Percentiles rank a stretch among this genome's conserved stretches.
Conservation (phyloP, 2,329 filamentous ascomycete genomes). For the Akanthomyces lecanii region DNA sequence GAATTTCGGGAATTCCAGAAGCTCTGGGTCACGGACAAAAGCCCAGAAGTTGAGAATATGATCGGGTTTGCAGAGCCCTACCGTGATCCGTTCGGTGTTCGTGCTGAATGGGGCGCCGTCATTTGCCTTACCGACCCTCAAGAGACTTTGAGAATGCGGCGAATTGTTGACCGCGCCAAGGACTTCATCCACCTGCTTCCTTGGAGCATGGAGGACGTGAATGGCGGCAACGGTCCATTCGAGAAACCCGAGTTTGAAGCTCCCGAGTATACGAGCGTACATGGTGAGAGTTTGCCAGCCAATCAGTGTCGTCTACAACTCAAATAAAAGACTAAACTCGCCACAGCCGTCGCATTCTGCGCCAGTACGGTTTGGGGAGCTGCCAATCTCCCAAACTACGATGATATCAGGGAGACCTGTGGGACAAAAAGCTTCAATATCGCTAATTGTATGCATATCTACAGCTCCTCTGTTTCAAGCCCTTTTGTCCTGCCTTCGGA, state of each 20-base stretch:
- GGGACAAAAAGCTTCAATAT: not conserved
- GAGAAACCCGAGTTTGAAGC: not conserved
- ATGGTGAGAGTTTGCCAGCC: not conserved
- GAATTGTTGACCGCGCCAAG: not conserved
- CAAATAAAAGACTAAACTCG: too few species aligned
- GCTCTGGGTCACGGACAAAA: not conserved
- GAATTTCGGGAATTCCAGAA: not conserved
- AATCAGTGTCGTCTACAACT: too few species aligned
- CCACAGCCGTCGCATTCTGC: not conserved
- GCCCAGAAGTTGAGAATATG: constrained; percentile 53
- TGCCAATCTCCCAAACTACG: not conserved
- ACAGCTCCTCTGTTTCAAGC: too few species aligned
- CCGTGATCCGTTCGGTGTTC: constrained; percentile 54
- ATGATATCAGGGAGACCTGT: not conserved
- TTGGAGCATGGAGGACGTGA: not conserved
- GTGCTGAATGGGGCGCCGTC: constrained; percentile 58
- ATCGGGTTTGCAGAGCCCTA: constrained; percentile 62
- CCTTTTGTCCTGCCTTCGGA: too few species aligned
- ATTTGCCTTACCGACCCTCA: constrained; percentile 61
- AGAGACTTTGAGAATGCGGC: constrained; percentile 41
- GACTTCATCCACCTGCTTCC: not conserved
- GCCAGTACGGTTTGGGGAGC: not conserved
- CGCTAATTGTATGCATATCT: too few species aligned
- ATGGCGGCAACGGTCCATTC: not conserved
- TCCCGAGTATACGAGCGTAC: not conserved